Evolutionary conservation across 805 yeast species (phyloP).

Genomic region (Zygosaccharomyces kombuchaensis): DNA sequence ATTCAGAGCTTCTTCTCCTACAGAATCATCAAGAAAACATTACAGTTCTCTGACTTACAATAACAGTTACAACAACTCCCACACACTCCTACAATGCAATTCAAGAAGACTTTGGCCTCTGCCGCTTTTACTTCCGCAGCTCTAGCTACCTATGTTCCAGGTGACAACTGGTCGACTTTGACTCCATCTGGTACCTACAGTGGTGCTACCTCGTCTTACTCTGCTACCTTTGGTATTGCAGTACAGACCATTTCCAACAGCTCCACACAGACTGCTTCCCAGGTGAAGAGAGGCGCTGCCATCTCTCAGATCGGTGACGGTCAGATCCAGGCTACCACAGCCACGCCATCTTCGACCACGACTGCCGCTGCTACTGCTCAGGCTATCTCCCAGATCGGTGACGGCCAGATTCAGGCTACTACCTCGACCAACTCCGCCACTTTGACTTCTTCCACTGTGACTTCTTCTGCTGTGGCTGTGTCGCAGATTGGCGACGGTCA

Average conservation of each 20-base stretch:
- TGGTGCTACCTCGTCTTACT: constrained; percentile 37
- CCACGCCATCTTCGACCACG: constrained; percentile 30
- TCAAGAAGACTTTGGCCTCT: constrained; percentile 28
- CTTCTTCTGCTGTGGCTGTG: constrained; percentile 27
- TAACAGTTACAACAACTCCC: constrained; percentile 1
- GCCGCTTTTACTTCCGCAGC: constrained; percentile 31
- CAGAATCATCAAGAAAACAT: constrained; percentile 3
- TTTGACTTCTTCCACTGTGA: constrained; percentile 10
- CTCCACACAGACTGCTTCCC: constrained; percentile 18
- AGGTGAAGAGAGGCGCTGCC: constrained; percentile 43
- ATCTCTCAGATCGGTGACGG: constrained; percentile 46
- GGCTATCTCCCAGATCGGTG: constrained; percentile 30
- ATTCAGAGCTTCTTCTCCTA: neutral
- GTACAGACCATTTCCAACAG: constrained; percentile 37
- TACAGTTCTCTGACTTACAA: neutral
- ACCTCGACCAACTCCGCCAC: constrained; percentile 30
- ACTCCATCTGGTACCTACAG: constrained; percentile 39
- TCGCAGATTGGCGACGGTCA: constrained; percentile 57
- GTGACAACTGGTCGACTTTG: constrained; percentile 42
- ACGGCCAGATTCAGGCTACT: constrained; percentile 37
- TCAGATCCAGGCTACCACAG: constrained; percentile 45
- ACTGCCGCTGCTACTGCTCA: constrained; percentile 36
- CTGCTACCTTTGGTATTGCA: constrained; percentile 42
- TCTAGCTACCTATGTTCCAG: constrained; percentile 27
- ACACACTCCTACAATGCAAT: constrained; percentile 21